Evolutionary conservation across 805 yeast genomes (phyloP), one percentile per base, ranked within the genome.

Genomic region (Dipodascus albidus): DNA sequence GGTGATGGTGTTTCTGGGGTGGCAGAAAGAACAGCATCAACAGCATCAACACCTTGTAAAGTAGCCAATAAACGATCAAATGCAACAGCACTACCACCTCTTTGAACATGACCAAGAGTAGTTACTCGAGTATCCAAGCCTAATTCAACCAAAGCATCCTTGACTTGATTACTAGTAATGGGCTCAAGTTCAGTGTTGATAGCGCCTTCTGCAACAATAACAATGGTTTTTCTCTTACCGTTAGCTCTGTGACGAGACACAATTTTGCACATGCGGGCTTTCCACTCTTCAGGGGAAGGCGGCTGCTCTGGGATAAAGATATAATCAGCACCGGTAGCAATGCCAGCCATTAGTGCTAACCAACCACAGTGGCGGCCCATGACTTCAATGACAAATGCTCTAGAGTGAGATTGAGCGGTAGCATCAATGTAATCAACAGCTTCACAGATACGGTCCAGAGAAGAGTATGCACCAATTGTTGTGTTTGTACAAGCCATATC

Each of bases 281-380:
- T 79, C 99, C 99, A 93, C 33, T 76, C 75, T 33, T 75, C 75
- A 19, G 83, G 74, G 52, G 75, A 71, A 4, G 96, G 87, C 2
- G 99, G 97, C 70, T 83, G 81, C 72, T 93, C 99, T 33, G 99
- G 99, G 59, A 93, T 85, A 63, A 93, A 83, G 55, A 89, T 85
- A 67, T 81, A 89, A 71, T 93, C 99, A 2, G 99, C 98, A 63
- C 93, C 86, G 24, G 97, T 87, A 48, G 98, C 89, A 57, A 91
- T 83, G 65, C 98, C 99, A 2, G 99, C 95, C 93, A 89, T 90
- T 61, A 93, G 74, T 1, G 95, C 98, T 62, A 93, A 78, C 99
- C 99, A 93, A 58, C 99, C 99, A 76, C 99, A 93, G 70, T 93
- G 97, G 66, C 99, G 81, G 58, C 99, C 99, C 99, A 93, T 93